These are phyloP conservation scores for Russula emetica DNA, from an alignment of 768 basidiomycete genomes.

Conservation along the genomic window DNA sequence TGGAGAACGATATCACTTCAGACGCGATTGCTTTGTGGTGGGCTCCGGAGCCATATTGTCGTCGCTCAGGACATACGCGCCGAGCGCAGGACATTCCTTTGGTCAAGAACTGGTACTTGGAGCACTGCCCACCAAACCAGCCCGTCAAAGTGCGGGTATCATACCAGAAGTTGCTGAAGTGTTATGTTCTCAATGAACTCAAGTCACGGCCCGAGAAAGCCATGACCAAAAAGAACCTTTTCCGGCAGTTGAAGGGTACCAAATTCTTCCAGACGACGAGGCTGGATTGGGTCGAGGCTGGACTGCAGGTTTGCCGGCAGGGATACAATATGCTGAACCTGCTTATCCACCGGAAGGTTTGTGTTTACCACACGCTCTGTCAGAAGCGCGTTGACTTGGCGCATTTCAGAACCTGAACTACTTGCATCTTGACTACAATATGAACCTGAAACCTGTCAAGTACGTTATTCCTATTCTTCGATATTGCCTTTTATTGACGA, in stretches of 20 bases:
- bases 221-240: constrained; percentile 97
- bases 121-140: constrained; percentile 95
- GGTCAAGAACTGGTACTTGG: constrained; percentile 98
- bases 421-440: constrained; percentile 94
- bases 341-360: constrained; percentile 94
- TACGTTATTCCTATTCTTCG: constrained; percentile 33
- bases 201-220: constrained; percentile 87
- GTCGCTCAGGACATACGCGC: constrained; percentile 87
- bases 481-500: constrained; percentile 19
- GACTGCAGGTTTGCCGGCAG: constrained; percentile 95
- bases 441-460: constrained; percentile 98
- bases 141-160: constrained; percentile 98
- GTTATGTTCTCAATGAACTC: constrained; percentile 92
- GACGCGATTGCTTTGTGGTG: constrained; percentile 98
- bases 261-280: constrained; percentile 99
- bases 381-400: constrained; percentile 12
- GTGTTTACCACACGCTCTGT: constrained; percentile 8
- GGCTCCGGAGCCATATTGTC: constrained; percentile 94
- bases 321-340: constrained; percentile 99
- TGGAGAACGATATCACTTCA: constrained; percentile 89
- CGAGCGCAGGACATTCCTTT: constrained; percentile 93
- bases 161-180: constrained; percentile 96
- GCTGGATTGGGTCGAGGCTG: constrained; percentile 98
- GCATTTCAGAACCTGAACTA: constrained; percentile 77
- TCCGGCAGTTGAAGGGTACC: constrained; percentile 94